phyloP scores from a whole-genome alignment of 164 flowering plant species.

The Sextonia rubra region DNA sequence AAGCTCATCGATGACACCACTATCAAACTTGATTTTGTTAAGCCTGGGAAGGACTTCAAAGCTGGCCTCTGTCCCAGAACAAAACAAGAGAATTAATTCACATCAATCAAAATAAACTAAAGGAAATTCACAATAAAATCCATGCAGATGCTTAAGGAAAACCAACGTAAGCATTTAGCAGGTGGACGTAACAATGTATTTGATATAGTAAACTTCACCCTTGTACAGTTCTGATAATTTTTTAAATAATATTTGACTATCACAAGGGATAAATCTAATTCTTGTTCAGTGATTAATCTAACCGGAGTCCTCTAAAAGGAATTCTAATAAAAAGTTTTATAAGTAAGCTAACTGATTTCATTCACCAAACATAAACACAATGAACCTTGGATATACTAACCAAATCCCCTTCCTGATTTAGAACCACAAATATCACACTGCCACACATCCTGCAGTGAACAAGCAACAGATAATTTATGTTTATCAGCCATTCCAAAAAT shows the following conservation, averaged over 20 bases:
- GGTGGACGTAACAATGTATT: too few relatives aligned
- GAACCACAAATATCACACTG: conserved; percentile 49
- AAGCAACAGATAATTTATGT: background rate
- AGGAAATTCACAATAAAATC: too few relatives aligned
- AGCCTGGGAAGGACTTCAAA: conserved; percentile 97
- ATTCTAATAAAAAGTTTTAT: background rate
- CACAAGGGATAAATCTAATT: too few relatives aligned
- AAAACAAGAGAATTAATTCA: conserved; percentile 1
- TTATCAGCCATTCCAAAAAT: too few relatives aligned
- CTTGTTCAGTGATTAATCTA: background rate
- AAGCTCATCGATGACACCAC: conserved; percentile 92
- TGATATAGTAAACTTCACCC: too few relatives aligned
- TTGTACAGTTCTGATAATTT: too few relatives aligned
- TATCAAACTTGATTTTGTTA: conserved; percentile 87
- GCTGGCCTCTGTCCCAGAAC: conserved; percentile 71
- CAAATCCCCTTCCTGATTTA: conserved; percentile 52
- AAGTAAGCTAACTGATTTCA: background rate
- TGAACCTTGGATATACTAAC: conserved; percentile 34
- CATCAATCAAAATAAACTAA: too few relatives aligned
- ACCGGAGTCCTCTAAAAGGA: background rate
- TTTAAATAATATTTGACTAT: too few relatives aligned
- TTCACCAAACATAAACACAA: background rate
- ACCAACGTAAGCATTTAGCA: too few relatives aligned
- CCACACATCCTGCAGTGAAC: conserved; percentile 69
- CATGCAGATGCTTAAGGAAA: too few relatives aligned